phyloP scores from a whole-genome alignment of 2,329 filamentous ascomycete genomes.

The Pezicula rhizophila region DNA sequence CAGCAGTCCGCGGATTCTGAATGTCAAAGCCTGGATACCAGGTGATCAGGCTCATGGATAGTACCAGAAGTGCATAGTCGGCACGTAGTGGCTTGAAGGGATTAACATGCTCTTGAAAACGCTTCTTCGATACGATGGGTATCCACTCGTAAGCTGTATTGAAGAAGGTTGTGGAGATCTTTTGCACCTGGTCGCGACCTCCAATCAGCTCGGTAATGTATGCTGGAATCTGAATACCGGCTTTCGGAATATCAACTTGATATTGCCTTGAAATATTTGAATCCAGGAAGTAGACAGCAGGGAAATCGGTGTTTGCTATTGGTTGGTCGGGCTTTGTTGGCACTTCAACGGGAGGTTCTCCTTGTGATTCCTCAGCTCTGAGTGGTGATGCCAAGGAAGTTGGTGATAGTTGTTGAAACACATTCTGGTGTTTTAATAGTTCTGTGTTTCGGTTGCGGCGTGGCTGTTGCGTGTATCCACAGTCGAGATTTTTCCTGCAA shows the following conservation, averaged over 20 bases:
- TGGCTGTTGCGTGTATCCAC: background rate
- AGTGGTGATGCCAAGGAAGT: background rate
- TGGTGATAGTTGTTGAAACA: background rate
- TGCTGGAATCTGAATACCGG: background rate
- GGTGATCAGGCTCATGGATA: slow-evolving; percentile 36
- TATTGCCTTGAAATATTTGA: slow-evolving; percentile 2
- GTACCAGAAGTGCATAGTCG: slow-evolving; percentile 36
- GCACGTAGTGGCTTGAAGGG: slow-evolving; percentile 31
- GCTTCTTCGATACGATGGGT: slow-evolving; percentile 36
- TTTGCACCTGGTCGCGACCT: background rate
- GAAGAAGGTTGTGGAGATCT: slow-evolving; percentile 28
- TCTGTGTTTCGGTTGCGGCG: background rate
- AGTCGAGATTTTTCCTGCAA: background rate
- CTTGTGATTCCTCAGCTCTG: background rate
- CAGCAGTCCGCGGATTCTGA: slow-evolving; percentile 22
- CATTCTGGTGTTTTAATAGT: background rate
- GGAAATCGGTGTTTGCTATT: slow-evolving; percentile 2
- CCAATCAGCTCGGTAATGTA: slow-evolving; percentile 5
- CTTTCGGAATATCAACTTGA: slow-evolving; percentile 6
- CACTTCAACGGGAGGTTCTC: background rate
- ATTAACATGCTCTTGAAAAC: slow-evolving; percentile 37
- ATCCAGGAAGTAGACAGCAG: slow-evolving; percentile 12
- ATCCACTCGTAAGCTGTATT: slow-evolving; percentile 34
- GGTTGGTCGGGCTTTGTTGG: background rate
- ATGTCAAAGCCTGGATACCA: slow-evolving; percentile 23